Evolutionary conservation across 2,329 filamentous ascomycete genomes (phyloP), one percentile per base, ranked within the genome.

Genomic region (Diaporthe amygdali): DNA sequence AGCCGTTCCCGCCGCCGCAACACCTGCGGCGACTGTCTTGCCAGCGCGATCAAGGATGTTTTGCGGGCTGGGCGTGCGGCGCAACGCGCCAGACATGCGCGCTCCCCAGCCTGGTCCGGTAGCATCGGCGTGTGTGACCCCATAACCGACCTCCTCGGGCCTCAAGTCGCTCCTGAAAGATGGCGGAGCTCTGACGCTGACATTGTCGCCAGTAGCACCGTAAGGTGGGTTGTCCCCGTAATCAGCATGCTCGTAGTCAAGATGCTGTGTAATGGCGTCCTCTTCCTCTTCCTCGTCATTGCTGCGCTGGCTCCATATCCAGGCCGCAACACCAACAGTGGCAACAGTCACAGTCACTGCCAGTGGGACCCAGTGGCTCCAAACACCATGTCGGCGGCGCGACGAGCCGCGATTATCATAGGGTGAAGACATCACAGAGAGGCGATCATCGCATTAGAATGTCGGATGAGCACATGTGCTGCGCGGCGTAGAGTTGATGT

Each of bases 231-330:
- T 87, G 75, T 86, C 86, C 73, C 87, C 85, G 69, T 85, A 84
- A 76, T 83, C 82, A 72, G 80, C 82, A 68, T 83, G 80, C 37
- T 85, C 82, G 74, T 89, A 88, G 76, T 89, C 86, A 71, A 86
- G 75, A 63, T 85, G 84, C 73, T 86, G 81, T 72, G 85, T 85
- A 69, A 86, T 85, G 76, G 84, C 83, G 68, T 85, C 84, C 67
- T 90, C 88, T 74, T 87, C 86, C 73, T 91, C 87, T 70, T 91
- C 88, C 34, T 95, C 92, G 14, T 68, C 66, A 75, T 93, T 92
- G 78, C 88, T 90, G 77, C 94, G 92, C 83, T 97, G 95, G 81
- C 93, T 97, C 95, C 95, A 97, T 72, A 95, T 90, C 96, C 96
- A 98, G 70, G 94, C 94, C 66, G 92, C 95, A 59, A 97, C 84